Base-by-base conservation (phyloP, 768 basidiomycete species). In the Erythrobasidium yunnanense region DNA sequence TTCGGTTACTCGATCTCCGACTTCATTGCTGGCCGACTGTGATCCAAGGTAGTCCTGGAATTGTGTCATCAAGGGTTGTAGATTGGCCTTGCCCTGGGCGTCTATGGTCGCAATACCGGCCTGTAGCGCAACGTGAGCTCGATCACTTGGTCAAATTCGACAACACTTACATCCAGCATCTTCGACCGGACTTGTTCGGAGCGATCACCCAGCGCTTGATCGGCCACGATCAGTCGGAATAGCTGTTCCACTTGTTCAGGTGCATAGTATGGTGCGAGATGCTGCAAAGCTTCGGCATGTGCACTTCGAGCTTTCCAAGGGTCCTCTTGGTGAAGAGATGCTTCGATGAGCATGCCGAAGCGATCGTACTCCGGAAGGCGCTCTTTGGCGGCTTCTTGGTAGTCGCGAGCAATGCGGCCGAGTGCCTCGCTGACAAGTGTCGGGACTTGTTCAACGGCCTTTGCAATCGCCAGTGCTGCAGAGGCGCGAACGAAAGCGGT, bases 281-380 rank as follows among this genome's bases (percentile, higher is more conserved):
- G 77, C 67, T 84, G 81, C 65, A 96, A 84, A 0, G 87, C 76
- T 18, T 77, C 76, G 0, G 87, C 85, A 54, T 85, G 79, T 4
- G 93, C 89, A 4, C 87, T 78, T 20, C 95, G 82, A 20, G 85
- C 80, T 49, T 84, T 81, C 87, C 87, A 97, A 4, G 92, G 93
- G 77, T 99, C 95, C 7, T 82, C 77, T 25, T 87, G 83, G 71
- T 89, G 86, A n/a, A 96, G 77, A 42, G 85, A 91, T 70, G 85
- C 82, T 20, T 87, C 83, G 54, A 93, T 85, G 55, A 97, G 81
- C 87, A 97, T 93, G 17, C 95, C 95, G 20, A 38, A 99, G 81
- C 86, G 79, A 74, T 97, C 95, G 72, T 88, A 96, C 75, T 95
- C 89, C 0, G 92, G 91, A 2, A 85, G 85, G 2, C 93, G 81